Conservation (phyloP, 106 monocot species). For the Hemerocallis citrina region DNA sequence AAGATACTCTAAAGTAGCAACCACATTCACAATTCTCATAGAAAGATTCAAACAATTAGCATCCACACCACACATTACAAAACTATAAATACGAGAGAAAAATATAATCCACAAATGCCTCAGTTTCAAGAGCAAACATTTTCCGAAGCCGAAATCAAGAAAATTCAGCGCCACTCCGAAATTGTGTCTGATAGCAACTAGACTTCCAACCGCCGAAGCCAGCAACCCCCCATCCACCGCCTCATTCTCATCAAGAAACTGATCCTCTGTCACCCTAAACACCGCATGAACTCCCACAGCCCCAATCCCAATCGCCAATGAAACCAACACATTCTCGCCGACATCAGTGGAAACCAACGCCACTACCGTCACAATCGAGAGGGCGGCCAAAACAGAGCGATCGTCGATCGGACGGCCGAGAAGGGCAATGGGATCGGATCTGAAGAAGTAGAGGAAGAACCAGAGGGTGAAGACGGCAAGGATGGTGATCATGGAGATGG, state of each 20-base stretch:
- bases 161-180: no score
- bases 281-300: conserved; percentile 49
- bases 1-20: no score
- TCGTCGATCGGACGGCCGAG: conserved; percentile 45
- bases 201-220: conserved; percentile 55
- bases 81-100: no score
- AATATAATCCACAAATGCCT: no score
- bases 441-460: conserved; percentile 66
- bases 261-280: conserved; percentile 60
- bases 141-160: no score
- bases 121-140: no score
- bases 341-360: conserved; percentile 53
- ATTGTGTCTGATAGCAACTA: no score
- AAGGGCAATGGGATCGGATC: conserved; percentile 48
- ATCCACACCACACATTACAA: no score
- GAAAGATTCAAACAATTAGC: no score
- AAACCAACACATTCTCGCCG: conserved; percentile 57
- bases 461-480: conserved; percentile 55
- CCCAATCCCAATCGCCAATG: conserved; percentile 29
- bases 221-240: conserved; percentile 35
- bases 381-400: conserved; percentile 36
- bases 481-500: conserved; percentile 75
- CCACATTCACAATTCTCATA: no score
- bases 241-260: conserved; percentile 61
- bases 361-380: conserved; percentile 51